Conservation (phyloP, 805 yeast genomes). For the Yarrowia deformans region DNA sequence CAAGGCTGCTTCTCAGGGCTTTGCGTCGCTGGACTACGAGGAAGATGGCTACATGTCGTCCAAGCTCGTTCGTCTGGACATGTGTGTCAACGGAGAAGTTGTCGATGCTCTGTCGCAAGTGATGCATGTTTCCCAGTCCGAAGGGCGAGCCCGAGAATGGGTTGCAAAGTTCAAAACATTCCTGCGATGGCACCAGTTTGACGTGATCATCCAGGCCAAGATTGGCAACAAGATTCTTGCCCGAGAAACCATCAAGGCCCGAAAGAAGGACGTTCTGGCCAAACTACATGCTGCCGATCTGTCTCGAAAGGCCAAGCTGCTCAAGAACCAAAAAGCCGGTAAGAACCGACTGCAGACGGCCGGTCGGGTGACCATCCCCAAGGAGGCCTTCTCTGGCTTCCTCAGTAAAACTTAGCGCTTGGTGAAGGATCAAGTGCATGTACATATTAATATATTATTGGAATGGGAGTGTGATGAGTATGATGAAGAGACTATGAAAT, state of each 20-base stretch:
- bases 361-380: slow-evolving; percentile 79
- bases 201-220: slow-evolving; percentile 89
- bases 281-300: slow-evolving; percentile 93
- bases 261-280: slow-evolving; percentile 93
- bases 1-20: slow-evolving; percentile 88
- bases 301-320: slow-evolving; percentile 83
- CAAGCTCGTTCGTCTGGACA: slow-evolving; percentile 84
- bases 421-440: slow-evolving; percentile 5
- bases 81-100: slow-evolving; percentile 85
- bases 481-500: too few species aligned
- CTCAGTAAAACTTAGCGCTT: slow-evolving; percentile 49
- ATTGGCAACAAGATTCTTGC: slow-evolving; percentile 83
- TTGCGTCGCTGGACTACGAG: slow-evolving; percentile 93
- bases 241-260: slow-evolving; percentile 91
- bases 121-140: slow-evolving; percentile 82
- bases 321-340: slow-evolving; percentile 92
- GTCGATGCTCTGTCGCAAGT: slow-evolving; percentile 93
- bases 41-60: slow-evolving; percentile 86
- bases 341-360: slow-evolving; percentile 81
- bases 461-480: too few species aligned
- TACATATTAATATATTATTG: slow-evolving; percentile 32
- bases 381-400: slow-evolving; percentile 90
- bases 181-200: slow-evolving; percentile 82
- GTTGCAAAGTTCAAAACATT: slow-evolving; percentile 82
- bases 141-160: slow-evolving; percentile 76